A percentile compares a stretch with the other conserved stretches of the same genome.
Conservation (phyloP, 176 grass and related monocot species). For the Cocos nucifera region DNA sequence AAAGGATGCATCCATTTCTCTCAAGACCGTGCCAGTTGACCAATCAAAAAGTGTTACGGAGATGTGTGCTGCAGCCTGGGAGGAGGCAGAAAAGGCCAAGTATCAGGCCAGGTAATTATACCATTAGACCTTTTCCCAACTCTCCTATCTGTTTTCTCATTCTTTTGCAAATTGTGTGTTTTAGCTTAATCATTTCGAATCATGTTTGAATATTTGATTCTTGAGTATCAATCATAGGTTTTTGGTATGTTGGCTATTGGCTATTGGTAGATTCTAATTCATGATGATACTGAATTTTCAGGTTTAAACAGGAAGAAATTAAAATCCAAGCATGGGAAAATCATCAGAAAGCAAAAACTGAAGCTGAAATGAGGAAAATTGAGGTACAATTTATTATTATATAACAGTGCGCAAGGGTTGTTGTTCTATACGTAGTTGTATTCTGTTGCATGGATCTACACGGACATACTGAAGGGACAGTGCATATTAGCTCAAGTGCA, state of each 20-base stretch:
- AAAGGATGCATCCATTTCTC: conserved; percentile 46
- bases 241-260: background rate
- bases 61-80: conserved; percentile 68
- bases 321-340: conserved; percentile 96
- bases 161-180: no score
- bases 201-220: no score
- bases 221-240: background rate
- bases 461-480: no score
- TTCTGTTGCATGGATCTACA: no score
- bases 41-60: conserved; percentile 49
- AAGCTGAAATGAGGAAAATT: conserved; percentile 95
- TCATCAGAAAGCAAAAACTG: conserved; percentile 95
- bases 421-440: no score
- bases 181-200: no score
- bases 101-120: conserved; percentile 61
- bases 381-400: conserved; percentile 37
- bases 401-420: no score
- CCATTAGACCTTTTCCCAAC: conserved; percentile 1
- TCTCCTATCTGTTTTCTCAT: background rate
- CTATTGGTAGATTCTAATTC: background rate
- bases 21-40: conserved; percentile 36
- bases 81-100: conserved; percentile 87
- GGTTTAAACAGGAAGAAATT: conserved; percentile 94
- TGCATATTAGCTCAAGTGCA: no score
- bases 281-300: conserved; percentile 13